Percentiles rank a stretch among this genome's conserved stretches.
Evolutionary conservation across 2,329 filamentous ascomycete species (phyloP).

Genomic region (Metarhizium sp.): DNA sequence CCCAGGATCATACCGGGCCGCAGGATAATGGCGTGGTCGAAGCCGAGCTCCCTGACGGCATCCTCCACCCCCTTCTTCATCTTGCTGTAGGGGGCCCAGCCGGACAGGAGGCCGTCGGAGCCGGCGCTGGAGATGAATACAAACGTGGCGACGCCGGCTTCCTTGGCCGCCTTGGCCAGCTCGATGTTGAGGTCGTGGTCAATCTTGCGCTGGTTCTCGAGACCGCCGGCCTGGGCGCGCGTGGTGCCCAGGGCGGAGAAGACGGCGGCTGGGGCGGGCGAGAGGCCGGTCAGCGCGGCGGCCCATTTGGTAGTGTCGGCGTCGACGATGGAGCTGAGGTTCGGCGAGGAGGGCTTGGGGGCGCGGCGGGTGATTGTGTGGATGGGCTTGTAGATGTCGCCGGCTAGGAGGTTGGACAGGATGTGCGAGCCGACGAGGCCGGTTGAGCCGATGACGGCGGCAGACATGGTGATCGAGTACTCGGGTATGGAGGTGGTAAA

Average conservation of each 20-base stretch:
- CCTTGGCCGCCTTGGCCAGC: conserved; percentile 65
- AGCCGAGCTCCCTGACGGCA: conserved; percentile 58
- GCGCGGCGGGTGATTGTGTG: conserved; percentile 59
- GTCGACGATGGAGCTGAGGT: conserved; percentile 53
- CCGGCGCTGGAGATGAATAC: conserved; percentile 62
- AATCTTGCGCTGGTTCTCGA: conserved; percentile 76
- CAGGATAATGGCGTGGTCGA: conserved; percentile 68
- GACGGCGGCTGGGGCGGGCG: conserved; percentile 52
- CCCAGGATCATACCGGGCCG: conserved; percentile 71
- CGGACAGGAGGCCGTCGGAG: conserved; percentile 28
- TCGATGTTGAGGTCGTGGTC: conserved; percentile 81
- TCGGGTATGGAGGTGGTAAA: not conserved
- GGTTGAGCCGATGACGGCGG: conserved; percentile 53
- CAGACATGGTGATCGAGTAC: conserved; percentile 17
- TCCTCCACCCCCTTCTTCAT: conserved; percentile 92
- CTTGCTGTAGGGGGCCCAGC: conserved; percentile 41
- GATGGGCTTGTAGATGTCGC: conserved; percentile 42
- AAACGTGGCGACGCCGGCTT: conserved; percentile 61
- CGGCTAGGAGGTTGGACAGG: conserved; percentile 52
- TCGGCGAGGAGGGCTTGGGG: conserved; percentile 45
- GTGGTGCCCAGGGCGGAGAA: conserved; percentile 79
- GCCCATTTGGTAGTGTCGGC: conserved; percentile 63
- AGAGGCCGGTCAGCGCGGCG: conserved; percentile 42
- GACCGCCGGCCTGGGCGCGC: conserved; percentile 59
- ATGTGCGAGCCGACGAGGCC: conserved; percentile 67